phyloP scores from a whole-genome alignment of 2,329 filamentous ascomycete species.

The Arthrocladium fulminans region DNA sequence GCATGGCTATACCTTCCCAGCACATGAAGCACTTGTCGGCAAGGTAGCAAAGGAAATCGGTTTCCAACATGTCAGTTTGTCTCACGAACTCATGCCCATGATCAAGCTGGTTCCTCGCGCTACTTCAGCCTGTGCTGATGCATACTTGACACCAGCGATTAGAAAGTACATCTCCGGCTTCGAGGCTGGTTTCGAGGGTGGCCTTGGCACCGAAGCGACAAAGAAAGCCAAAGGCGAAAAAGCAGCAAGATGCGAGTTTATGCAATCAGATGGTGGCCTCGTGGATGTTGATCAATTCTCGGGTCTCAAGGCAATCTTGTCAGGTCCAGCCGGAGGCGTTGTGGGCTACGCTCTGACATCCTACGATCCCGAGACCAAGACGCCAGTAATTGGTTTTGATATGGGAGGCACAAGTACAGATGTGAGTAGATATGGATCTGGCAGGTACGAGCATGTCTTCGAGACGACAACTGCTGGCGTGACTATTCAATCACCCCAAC shows the following conservation, averaged over 20 bases:
- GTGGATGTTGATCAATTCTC: conserved; percentile 59
- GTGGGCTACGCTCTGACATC: conserved; percentile 89
- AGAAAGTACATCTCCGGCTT: conserved; percentile 71
- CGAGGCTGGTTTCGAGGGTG: conserved; percentile 69
- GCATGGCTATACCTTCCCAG: conserved; percentile 85
- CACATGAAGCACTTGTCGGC: conserved; percentile 72
- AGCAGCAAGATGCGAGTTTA: conserved; percentile 83
- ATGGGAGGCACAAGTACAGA: conserved; percentile 94
- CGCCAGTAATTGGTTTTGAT: conserved; percentile 86
- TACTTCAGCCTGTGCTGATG: conserved; percentile 69
- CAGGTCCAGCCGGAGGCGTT: conserved; percentile 85
- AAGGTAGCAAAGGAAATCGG: conserved; percentile 70
- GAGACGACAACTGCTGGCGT: conserved; percentile 92
- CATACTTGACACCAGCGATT: conserved; percentile 71
- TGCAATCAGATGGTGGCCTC: conserved; percentile 78
- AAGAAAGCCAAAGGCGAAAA: conserved; percentile 55
- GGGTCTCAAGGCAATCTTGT: conserved; percentile 77
- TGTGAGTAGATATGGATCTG: conserved; percentile 76
- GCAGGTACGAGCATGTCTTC: conserved; percentile 85
- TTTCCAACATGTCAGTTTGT: conserved; percentile 72
- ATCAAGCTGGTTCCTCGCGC: conserved; percentile 70
- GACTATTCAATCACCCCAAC: conserved; percentile 81
- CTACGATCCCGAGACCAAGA: conserved; percentile 73
- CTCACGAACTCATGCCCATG: conserved; percentile 78
- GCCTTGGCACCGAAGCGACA: conserved; percentile 66